A percentile compares a stretch with the other conserved stretches of the same genome.
Conservation (phyloP, 192 early-diverging fungal species). For the Linnemannia elongata region DNA sequence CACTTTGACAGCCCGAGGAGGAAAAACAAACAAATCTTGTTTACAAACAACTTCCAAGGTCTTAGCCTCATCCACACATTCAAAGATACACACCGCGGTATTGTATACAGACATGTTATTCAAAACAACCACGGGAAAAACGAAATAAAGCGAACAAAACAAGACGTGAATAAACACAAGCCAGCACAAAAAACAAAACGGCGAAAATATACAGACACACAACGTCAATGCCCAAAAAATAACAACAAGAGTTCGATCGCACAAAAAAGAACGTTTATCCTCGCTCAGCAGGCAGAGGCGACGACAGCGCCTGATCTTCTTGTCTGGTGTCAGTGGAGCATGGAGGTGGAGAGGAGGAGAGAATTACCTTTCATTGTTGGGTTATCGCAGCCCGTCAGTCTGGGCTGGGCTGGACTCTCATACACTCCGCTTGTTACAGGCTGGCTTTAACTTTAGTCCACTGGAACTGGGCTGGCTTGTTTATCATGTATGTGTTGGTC, state of each 20-base stretch:
- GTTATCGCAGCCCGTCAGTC: neutral
- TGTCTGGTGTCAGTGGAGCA: neutral
- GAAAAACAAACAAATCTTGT: conserved; percentile 5
- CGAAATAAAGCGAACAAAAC: neutral
- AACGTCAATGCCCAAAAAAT: neutral
- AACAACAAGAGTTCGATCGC: neutral
- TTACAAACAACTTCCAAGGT: neutral
- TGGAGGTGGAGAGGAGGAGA: neutral
- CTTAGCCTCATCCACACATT: neutral
- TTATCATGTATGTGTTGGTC: neutral
- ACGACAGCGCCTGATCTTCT: neutral
- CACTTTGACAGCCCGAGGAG: neutral
- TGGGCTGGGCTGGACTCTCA: neutral
- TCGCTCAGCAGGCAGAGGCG: neutral
- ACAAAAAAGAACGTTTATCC: neutral
- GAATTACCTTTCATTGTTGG: too few relatives aligned
- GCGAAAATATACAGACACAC: neutral
- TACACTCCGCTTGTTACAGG: neutral
- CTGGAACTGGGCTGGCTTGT: neutral
- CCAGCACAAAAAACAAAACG: neutral
- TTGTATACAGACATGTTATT: neutral
- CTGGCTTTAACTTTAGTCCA: neutral
- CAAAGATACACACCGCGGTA: conserved; percentile 2
- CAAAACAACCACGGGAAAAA: neutral
- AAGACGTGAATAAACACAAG: neutral